Conservation (phyloP, 2,329 filamentous ascomycete genomes). For the Blumeria hordei region DNA sequence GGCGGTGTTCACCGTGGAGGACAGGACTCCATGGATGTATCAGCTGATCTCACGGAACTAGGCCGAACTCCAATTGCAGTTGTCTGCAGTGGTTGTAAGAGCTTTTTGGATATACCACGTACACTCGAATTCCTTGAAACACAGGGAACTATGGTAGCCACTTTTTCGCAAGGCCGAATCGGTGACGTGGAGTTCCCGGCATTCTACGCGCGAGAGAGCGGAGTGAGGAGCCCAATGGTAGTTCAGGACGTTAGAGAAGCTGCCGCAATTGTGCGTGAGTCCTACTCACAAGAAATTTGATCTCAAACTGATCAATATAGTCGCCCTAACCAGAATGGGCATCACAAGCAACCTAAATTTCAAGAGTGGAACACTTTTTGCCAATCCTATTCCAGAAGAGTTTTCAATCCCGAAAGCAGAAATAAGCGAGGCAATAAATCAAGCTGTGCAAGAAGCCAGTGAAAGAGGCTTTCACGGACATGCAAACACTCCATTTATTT, state of each 20-base stretch:
- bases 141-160: conserved; percentile 58
- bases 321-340: conserved; percentile 25
- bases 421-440: conserved; percentile 30
- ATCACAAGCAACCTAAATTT: neutral
- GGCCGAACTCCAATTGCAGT: conserved; percentile 76
- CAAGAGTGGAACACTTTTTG: conserved; percentile 58
- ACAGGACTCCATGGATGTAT: conserved; percentile 73
- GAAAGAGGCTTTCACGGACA: conserved; percentile 32
- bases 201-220: conserved; percentile 80
- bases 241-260: conserved; percentile 58
- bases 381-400: conserved; percentile 48
- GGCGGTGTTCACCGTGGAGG: conserved; percentile 84
- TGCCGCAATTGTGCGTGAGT: conserved; percentile 57
- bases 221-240: conserved; percentile 51
- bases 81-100: conserved; percentile 78
- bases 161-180: conserved; percentile 61
- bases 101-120: conserved; percentile 75
- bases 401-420: conserved; percentile 32
- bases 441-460: conserved; percentile 29
- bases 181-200: conserved; percentile 66
- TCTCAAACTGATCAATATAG: conserved; percentile 14
- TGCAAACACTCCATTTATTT: conserved; percentile 44
- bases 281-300: neutral
- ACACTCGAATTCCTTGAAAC: conserved; percentile 61
- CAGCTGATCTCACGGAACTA: conserved; percentile 82